These are phyloP conservation scores for Penicillium silybi DNA, from an alignment of 495 filamentous ascomycete species.

Conservation along the genomic window DNA sequence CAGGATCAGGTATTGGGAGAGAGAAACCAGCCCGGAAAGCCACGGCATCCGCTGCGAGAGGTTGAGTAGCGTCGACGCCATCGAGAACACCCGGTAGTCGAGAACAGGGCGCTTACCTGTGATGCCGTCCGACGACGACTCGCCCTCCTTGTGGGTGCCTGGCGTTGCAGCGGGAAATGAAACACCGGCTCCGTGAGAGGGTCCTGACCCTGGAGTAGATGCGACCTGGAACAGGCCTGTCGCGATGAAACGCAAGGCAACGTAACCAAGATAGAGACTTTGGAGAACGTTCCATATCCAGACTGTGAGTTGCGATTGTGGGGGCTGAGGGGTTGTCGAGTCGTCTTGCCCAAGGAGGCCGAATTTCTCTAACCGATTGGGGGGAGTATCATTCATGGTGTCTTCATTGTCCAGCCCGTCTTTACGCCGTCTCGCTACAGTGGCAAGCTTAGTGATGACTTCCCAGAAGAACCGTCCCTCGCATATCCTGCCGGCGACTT, in stretches of 20 bases:
- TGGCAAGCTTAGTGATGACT: slow-evolving; percentile 61
- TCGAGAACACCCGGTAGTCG: slow-evolving; percentile 67
- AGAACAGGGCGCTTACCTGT: slow-evolving; percentile 63
- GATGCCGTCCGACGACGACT: slow-evolving; percentile 44
- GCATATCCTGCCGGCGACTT: slow-evolving; percentile 69
- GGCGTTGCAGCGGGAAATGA: slow-evolving; percentile 25
- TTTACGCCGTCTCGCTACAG: slow-evolving; percentile 28
- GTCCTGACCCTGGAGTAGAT: slow-evolving; percentile 24
- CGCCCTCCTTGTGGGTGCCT: slow-evolving; percentile 10
- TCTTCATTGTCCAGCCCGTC: slow-evolving; percentile 17
- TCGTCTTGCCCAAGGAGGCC: slow-evolving; percentile 38
- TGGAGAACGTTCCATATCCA: slow-evolving; percentile 70
- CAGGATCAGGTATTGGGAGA: slow-evolving; percentile 68
- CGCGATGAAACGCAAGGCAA: slow-evolving; percentile 60
- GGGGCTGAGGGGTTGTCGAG: slow-evolving; percentile 8
- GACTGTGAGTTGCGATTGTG: slow-evolving; percentile 31
- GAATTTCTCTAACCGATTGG: slow-evolving; percentile 43
- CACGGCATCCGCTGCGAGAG: slow-evolving; percentile 80
- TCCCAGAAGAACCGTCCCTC: slow-evolving; percentile 87
- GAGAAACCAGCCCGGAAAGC: slow-evolving; percentile 65
- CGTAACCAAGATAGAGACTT: slow-evolving; percentile 60
- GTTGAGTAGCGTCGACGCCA: slow-evolving; percentile 64
- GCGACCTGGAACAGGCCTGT: slow-evolving; percentile 45
- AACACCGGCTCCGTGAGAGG: slow-evolving; percentile 22
- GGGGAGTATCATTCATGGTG: slow-evolving; percentile 16